Percentiles rank a stretch among this genome's conserved stretches.
phyloP scores from a whole-genome alignment of 805 yeast species.

The Millerago galiae region DNA sequence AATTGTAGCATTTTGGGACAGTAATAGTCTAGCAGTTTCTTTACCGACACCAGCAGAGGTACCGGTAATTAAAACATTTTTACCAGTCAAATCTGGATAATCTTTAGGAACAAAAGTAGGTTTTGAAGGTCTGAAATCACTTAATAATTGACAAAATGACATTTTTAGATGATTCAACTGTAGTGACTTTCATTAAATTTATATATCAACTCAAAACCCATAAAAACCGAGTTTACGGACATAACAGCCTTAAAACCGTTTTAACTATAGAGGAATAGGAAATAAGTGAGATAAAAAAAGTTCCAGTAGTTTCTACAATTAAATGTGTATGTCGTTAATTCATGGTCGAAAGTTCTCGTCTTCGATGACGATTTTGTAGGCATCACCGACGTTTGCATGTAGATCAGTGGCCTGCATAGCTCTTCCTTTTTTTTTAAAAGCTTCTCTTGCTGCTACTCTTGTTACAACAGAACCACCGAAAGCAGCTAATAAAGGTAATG shows the following conservation, averaged over 20 bases:
- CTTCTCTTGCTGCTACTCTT: constrained; percentile 55
- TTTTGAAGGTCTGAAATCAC: constrained; percentile 9
- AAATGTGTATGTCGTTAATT: no score
- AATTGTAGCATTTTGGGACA: constrained; percentile 28
- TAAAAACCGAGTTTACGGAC: no score
- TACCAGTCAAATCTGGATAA: constrained; percentile 25
- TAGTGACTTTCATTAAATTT: no score
- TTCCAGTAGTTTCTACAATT: no score
- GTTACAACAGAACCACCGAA: constrained; percentile 69
- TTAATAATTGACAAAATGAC: no score
- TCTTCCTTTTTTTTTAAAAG: constrained; percentile 60
- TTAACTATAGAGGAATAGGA: no score
- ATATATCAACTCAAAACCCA: no score
- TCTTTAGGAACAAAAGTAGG: constrained; percentile 24
- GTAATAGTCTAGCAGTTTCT: constrained; percentile 27
- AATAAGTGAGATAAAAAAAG: no score
- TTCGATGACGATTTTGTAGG: constrained; percentile 33
- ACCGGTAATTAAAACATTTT: constrained; percentile 27
- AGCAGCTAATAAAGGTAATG: constrained; percentile 46
- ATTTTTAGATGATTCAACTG: no score
- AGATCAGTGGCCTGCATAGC: constrained; percentile 84
- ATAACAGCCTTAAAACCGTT: no score
- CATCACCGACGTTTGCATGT: constrained; percentile 58
- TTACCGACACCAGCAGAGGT: constrained; percentile 30
- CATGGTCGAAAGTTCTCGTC: neutral